Conservation (phyloP, 2,329 filamentous ascomycete genomes). For the Arthroderma uncinatum region DNA sequence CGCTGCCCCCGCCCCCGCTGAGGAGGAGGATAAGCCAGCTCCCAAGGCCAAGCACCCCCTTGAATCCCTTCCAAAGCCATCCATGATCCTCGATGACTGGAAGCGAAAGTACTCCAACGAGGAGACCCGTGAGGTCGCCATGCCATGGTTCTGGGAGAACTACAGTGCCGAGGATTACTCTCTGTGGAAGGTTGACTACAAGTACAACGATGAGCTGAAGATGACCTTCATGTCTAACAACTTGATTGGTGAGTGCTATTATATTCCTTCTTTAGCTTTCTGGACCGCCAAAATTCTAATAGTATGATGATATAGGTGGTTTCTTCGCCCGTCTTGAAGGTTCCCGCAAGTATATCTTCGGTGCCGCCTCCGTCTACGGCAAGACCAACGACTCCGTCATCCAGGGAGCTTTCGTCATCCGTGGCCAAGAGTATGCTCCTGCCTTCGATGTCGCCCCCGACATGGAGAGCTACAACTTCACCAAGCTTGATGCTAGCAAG, state of each 20-base stretch:
- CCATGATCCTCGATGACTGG: slow-evolving; percentile 85
- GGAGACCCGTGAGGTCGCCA: slow-evolving; percentile 65
- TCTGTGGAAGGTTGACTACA: slow-evolving; percentile 88
- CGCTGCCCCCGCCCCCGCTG: slow-evolving; percentile 33
- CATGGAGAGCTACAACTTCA: slow-evolving; percentile 92
- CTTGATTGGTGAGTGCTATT: slow-evolving; percentile 57
- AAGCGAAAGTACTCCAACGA: slow-evolving; percentile 99
- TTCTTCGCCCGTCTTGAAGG: slow-evolving; percentile 96
- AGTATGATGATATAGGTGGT: slow-evolving; percentile 45
- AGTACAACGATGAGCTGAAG: slow-evolving; percentile 98
- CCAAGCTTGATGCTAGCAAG: slow-evolving; percentile 85
- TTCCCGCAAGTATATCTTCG: slow-evolving; percentile 97
- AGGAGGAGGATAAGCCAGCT: slow-evolving; percentile 48
- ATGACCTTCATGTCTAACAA: slow-evolving; percentile 98
- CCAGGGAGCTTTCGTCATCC: slow-evolving; percentile 86
- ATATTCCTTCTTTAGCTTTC: neutral
- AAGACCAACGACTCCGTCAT: slow-evolving; percentile 80
- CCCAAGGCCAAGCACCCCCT: slow-evolving; percentile 97
- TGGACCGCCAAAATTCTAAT: neutral
- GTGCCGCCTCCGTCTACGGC: slow-evolving; percentile 79
- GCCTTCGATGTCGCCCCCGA: slow-evolving; percentile 97
- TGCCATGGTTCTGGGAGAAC: slow-evolving; percentile 99
- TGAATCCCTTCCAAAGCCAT: slow-evolving; percentile 67
- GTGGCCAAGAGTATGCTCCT: slow-evolving; percentile 72
- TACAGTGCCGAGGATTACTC: slow-evolving; percentile 91